A percentile compares a stretch with the other conserved stretches of the same genome.
These are phyloP conservation scores for Neofusicoccum sp. DNA, from an alignment of 2,329 filamentous ascomycete genomes.

Conservation along the genomic window DNA sequence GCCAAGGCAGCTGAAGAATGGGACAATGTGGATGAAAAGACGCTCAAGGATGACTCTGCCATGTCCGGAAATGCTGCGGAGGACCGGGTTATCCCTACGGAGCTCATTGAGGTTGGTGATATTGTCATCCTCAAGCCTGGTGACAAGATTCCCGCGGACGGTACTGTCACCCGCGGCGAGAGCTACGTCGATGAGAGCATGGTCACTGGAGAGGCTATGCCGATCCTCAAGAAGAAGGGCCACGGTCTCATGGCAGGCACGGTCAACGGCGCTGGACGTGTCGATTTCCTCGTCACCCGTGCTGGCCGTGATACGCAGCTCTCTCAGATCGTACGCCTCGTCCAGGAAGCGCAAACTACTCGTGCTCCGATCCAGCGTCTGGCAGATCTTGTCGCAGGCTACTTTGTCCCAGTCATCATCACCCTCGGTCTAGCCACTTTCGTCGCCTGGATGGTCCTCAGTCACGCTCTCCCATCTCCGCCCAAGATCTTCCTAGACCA, in stretches of 20 bases:
- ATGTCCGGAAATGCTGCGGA: slow-evolving; percentile 67
- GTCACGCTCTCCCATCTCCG: slow-evolving; percentile 80
- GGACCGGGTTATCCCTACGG: slow-evolving; percentile 86
- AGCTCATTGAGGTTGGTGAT: slow-evolving; percentile 91
- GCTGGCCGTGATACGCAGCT: slow-evolving; percentile 95
- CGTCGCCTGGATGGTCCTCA: slow-evolving; percentile 89
- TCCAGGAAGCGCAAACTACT: slow-evolving; percentile 94
- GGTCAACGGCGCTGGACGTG: slow-evolving; percentile 87
- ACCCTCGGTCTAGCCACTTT: slow-evolving; percentile 84
- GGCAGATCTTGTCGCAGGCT: slow-evolving; percentile 87
- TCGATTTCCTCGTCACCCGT: slow-evolving; percentile 90
- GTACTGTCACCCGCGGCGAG: slow-evolving; percentile 81
- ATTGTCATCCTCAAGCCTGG: slow-evolving; percentile 91
- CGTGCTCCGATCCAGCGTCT: slow-evolving; percentile 92
- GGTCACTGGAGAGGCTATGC: slow-evolving; percentile 97
- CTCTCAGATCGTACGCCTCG: slow-evolving; percentile 97
- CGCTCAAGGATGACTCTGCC: slow-evolving; percentile 29
- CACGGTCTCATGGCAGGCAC: slow-evolving; percentile 86
- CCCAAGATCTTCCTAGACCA: slow-evolving; percentile 83
- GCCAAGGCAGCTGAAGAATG: slow-evolving; percentile 86
- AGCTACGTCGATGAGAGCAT: slow-evolving; percentile 97
- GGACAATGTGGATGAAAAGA: slow-evolving; percentile 55
- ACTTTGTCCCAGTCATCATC: slow-evolving; percentile 91
- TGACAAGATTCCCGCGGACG: slow-evolving; percentile 95
- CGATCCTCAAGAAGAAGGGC: slow-evolving; percentile 84